Percentiles rank a stretch among this genome's conserved stretches.
These are phyloP conservation scores for Neofusicoccum cordaticola DNA, from an alignment of 2,329 filamentous ascomycete species.

Conservation along the genomic window DNA sequence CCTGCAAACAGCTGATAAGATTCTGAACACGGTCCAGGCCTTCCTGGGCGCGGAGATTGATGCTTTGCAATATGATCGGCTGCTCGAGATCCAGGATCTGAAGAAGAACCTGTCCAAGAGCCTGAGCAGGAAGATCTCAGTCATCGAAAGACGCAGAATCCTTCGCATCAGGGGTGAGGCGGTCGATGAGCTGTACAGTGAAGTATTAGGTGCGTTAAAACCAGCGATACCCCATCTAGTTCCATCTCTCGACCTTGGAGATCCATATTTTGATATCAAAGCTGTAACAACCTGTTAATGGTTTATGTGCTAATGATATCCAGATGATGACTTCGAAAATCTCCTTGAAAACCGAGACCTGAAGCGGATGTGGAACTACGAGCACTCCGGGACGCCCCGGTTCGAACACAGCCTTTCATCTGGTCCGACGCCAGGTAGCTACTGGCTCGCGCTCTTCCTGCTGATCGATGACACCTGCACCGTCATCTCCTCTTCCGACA, in stretches of 20 bases:
- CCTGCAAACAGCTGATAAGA: slow-evolving; percentile 2
- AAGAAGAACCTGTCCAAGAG: slow-evolving; percentile 9
- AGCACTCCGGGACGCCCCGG: background rate
- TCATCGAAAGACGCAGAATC: slow-evolving; percentile 10
- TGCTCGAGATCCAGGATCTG: slow-evolving; percentile 15
- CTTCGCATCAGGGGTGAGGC: slow-evolving; percentile 4
- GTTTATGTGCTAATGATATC: background rate
- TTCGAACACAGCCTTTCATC: slow-evolving; percentile 1
- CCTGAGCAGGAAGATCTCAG: slow-evolving; percentile 5
- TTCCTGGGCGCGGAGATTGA: slow-evolving; percentile 14
- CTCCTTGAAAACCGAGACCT: slow-evolving; percentile 13
- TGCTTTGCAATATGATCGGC: slow-evolving; percentile 13
- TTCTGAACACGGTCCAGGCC: background rate
- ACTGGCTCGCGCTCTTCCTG: slow-evolving; percentile 10
- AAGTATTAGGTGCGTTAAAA: background rate
- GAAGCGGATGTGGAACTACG: slow-evolving; percentile 13
- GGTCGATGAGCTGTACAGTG: background rate
- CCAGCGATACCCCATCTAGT: no score
- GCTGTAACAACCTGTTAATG: no score
- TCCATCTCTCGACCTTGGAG: no score
- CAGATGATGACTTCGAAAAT: slow-evolving; percentile 10
- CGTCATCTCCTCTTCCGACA: slow-evolving; percentile 11
- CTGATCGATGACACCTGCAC: slow-evolving; percentile 15
- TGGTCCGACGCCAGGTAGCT: background rate
- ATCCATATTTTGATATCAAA: no score